Evolutionary conservation across 78 protist genomes (phyloP), one percentile per base, ranked within the genome.

Genomic region (Bodo saltans): DNA sequence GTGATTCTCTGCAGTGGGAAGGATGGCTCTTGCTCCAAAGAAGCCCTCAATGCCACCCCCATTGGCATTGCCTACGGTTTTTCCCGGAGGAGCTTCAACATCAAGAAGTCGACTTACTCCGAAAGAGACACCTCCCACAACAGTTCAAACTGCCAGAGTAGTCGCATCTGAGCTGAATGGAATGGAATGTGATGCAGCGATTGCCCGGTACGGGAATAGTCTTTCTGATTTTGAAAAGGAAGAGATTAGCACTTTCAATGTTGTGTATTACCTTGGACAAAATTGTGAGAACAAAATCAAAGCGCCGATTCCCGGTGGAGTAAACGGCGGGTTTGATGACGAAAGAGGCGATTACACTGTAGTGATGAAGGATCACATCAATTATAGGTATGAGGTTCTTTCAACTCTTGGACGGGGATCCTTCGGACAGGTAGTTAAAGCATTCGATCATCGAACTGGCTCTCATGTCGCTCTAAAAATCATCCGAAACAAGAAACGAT

Each of bases 331-430:
- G 34, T 93, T 70, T 68, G 97, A 94, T 78, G 96, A 92, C 67
- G 94, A 93, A 11, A 3, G 86, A 0, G 98, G 97, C 27, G 97
- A 94, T 68, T 94, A 94, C 67, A 71, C 41, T 33, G 26, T 88
- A 2, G 79, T 85, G 1, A 38, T 60, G 81, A 91, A 91, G 71
- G 97, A 94, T 70, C 97, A 95, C 81, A 35, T 96, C 1, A 78
- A 81, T 1, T 94, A 89, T 70, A 78, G 97, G 0, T 96, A 90
- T 78, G 97, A 93, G 78, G 30, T 96, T 17, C n/a, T 94, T 42
- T 4, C 25, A 17, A 39, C 60, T 34, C 72, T 91, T 27, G 97
- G 97, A 0, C 71, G 83, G 34, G 97, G 97, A 1, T 47, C 91
- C 21, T 94, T 94, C 41, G 97, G 97, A 35, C 90, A 89, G 42